phyloP scores from a whole-genome alignment of 768 basidiomycete species.

The Atractiella rhizophila region DNA sequence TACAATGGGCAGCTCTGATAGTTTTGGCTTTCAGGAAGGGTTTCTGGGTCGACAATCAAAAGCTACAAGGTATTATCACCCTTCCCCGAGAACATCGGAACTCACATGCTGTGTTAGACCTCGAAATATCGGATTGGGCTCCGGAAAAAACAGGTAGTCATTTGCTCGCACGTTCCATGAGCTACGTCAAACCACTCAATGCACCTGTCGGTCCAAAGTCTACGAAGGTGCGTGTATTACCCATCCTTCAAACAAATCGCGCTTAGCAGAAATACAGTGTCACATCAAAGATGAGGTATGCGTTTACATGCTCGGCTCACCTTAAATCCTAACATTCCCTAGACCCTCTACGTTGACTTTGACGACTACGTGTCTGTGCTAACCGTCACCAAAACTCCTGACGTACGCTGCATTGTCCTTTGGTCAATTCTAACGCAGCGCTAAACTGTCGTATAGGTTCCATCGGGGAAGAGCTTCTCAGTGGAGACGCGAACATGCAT shows the following conservation, averaged over 20 bases:
- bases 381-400: conserved; percentile 76
- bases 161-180: conserved; percentile 63
- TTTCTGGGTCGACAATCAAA: conserved; percentile 73
- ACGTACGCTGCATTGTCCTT: conserved; percentile 83
- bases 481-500: conserved; percentile 88
- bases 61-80: conserved; percentile 41
- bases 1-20: too few species aligned
- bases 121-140: conserved; percentile 87
- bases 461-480: conserved; percentile 70
- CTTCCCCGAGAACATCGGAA: neutral
- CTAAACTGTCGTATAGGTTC: too few species aligned
- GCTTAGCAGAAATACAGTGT: too few species aligned
- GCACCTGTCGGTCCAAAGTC: conserved; percentile 75
- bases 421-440: too few species aligned
- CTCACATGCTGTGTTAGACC: conserved; percentile 46
- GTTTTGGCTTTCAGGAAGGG: conserved; percentile 72
- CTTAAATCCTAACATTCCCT: too few species aligned
- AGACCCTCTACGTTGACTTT: conserved; percentile 46
- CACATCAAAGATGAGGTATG: conserved; percentile 85
- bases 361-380: conserved; percentile 58
- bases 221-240: too few species aligned
- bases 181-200: conserved; percentile 80
- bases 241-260: too few species aligned
- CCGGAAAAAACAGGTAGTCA: conserved; percentile 38
- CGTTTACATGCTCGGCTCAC: too few species aligned